A percentile compares a stretch with the other conserved stretches of the same genome.
phyloP scores from a whole-genome alignment of 495 filamentous ascomycete genomes.

The Neurospora terricola region DNA sequence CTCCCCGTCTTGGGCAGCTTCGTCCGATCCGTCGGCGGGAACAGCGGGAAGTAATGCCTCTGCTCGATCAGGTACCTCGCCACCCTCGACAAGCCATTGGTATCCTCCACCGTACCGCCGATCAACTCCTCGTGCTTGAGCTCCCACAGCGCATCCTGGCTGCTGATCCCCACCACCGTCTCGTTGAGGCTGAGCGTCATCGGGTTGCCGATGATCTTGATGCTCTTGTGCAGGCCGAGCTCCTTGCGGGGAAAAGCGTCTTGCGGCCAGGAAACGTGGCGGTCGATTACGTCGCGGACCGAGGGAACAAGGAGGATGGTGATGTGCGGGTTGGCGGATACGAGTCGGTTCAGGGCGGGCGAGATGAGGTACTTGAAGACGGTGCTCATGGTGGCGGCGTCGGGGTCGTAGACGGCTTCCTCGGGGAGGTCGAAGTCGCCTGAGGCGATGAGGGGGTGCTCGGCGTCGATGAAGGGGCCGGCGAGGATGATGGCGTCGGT shows the following conservation, averaged over 20 bases:
- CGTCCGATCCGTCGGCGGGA: slow-evolving; percentile 61
- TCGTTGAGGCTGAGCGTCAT: slow-evolving; percentile 83
- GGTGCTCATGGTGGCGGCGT: slow-evolving; percentile 67
- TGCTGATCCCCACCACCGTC: slow-evolving; percentile 63
- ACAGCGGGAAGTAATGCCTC: slow-evolving; percentile 80
- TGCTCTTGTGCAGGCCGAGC: slow-evolving; percentile 62
- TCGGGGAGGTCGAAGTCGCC: slow-evolving; percentile 88
- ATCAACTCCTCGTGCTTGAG: slow-evolving; percentile 67
- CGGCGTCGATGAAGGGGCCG: slow-evolving; percentile 83
- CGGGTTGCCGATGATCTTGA: slow-evolving; percentile 72
- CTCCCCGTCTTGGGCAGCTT: slow-evolving; percentile 53
- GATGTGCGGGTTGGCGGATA: slow-evolving; percentile 57
- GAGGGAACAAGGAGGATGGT: slow-evolving; percentile 77
- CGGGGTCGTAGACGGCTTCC: slow-evolving; percentile 54
- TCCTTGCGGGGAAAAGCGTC: slow-evolving; percentile 63
- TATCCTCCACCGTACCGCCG: slow-evolving; percentile 38
- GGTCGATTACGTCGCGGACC: slow-evolving; percentile 72
- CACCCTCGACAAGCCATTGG: slow-evolving; percentile 54
- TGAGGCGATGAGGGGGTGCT: slow-evolving; percentile 78
- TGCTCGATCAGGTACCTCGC: slow-evolving; percentile 74
- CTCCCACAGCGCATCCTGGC: slow-evolving; percentile 74
- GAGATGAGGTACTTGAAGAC: slow-evolving; percentile 76
- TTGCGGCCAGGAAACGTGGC: slow-evolving; percentile 86
- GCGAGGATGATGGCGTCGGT: slow-evolving; percentile 73
- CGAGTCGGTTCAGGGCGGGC: slow-evolving; percentile 54